phyloP scores from a whole-genome alignment of 306 rosid species.

The Dalbergia cochinchinensis region DNA sequence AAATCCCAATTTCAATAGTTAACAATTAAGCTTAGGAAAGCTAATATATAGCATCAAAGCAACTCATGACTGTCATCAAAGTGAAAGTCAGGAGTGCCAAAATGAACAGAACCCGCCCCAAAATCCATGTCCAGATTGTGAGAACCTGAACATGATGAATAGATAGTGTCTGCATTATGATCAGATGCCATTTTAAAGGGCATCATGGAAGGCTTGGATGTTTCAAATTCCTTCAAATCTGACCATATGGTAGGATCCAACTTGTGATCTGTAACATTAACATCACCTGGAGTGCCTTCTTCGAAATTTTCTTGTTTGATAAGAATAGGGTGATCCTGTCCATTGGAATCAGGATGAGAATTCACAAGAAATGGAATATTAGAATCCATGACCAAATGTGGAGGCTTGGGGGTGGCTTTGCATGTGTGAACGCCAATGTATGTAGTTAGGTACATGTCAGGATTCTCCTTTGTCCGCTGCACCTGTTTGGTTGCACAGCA shows the following conservation, averaged over 20 bases:
- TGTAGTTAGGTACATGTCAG: constrained; percentile 55
- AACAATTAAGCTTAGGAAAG: background rate
- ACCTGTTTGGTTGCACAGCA: constrained; percentile 73
- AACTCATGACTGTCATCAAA: constrained; percentile 41
- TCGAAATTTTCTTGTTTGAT: constrained; percentile 46
- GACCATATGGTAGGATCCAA: constrained; percentile 51
- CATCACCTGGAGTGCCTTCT: constrained; percentile 20
- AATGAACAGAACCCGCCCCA: constrained; percentile 41
- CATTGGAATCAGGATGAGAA: constrained; percentile 10
- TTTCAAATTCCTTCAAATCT: constrained; percentile 50
- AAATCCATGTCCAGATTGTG: constrained; percentile 33
- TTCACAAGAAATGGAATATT: constrained; percentile 7
- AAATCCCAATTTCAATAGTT: background rate
- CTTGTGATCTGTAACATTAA: constrained; percentile 33
- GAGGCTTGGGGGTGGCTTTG: constrained; percentile 36
- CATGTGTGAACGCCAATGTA: constrained; percentile 83
- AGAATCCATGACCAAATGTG: constrained; percentile 43
- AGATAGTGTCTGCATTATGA: constrained; percentile 22
- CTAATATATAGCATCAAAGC: background rate
- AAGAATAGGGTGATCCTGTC: background rate
- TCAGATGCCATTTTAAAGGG: constrained; percentile 18
- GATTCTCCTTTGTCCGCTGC: constrained; percentile 54
- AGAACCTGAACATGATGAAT: no score
- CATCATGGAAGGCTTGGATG: constrained; percentile 36
- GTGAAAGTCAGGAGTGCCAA: constrained; percentile 24